Conservation (phyloP, 345 rosid species). For the Populus pruinosa region DNA sequence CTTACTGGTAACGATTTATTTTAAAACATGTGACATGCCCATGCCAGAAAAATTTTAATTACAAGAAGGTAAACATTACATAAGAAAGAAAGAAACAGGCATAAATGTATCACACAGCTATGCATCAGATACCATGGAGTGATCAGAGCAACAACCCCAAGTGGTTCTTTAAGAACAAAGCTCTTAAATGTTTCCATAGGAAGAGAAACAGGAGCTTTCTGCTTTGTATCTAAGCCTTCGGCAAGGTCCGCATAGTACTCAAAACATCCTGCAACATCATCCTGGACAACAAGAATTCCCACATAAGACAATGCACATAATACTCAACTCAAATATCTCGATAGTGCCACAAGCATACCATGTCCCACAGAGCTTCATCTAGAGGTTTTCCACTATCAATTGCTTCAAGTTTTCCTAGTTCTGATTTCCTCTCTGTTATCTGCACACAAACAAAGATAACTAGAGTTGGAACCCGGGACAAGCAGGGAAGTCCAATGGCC, state of each 20-base stretch:
- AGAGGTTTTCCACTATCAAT: slow-evolving; percentile 90
- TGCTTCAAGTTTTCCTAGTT: slow-evolving; percentile 80
- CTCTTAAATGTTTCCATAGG: slow-evolving; percentile 81
- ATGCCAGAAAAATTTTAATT: too few species aligned
- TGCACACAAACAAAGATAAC: slow-evolving; percentile 18
- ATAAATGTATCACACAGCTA: background rate
- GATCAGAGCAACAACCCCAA: slow-evolving; percentile 93
- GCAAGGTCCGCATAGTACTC: slow-evolving; percentile 96
- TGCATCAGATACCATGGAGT: slow-evolving; percentile 75
- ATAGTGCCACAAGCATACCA: slow-evolving; percentile 42
- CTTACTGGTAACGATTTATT: background rate
- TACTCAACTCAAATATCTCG: background rate
- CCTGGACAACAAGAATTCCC: slow-evolving; percentile 50
- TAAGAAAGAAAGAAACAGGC: background rate
- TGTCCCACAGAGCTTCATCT: slow-evolving; percentile 92
- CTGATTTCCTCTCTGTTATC: slow-evolving; percentile 76
- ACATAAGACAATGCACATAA: slow-evolving; percentile 15
- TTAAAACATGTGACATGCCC: background rate
- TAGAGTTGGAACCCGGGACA: background rate
- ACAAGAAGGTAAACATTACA: background rate
- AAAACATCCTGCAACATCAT: slow-evolving; percentile 96
- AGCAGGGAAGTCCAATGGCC: background rate
- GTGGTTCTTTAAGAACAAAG: slow-evolving; percentile 74
- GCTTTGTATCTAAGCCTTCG: slow-evolving; percentile 87
- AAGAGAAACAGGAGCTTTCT: slow-evolving; percentile 76